These are phyloP conservation scores for Trametes punicea DNA, from an alignment of 768 basidiomycete species.

Conservation along the genomic window DNA sequence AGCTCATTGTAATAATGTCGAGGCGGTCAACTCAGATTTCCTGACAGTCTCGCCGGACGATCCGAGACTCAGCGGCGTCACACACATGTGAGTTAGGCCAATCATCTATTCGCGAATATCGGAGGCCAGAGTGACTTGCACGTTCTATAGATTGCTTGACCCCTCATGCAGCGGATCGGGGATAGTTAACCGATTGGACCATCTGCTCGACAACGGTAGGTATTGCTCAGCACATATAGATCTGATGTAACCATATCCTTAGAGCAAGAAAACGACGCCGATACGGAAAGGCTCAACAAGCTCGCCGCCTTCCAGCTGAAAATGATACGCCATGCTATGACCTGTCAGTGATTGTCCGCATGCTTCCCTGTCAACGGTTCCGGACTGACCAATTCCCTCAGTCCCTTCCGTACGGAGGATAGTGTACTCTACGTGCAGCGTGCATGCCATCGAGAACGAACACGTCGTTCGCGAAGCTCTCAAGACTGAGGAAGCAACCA, in stretches of 20 bases:
- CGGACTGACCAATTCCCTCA: constrained; percentile 33
- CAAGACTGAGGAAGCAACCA: constrained; percentile 61
- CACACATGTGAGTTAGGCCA: constrained; percentile 72
- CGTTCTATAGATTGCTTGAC: constrained; percentile 68
- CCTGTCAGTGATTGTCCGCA: constrained; percentile 58
- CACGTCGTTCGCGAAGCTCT: constrained; percentile 79
- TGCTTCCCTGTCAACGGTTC: too few relatives aligned
- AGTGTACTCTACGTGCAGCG: constrained; percentile 97
- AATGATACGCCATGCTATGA: constrained; percentile 95
- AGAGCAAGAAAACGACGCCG: constrained; percentile 58
- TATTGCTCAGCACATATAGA: background rate
- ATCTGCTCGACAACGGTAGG: constrained; percentile 73
- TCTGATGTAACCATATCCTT: background rate
- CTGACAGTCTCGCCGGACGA: constrained; percentile 70
- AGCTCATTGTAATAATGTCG: constrained; percentile 80
- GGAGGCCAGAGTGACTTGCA: background rate
- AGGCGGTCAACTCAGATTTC: constrained; percentile 79
- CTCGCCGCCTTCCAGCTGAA: constrained; percentile 84
- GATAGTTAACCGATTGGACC: constrained; percentile 85
- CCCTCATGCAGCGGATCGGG: constrained; percentile 97
- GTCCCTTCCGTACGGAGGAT: constrained; percentile 77
- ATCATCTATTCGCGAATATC: background rate
- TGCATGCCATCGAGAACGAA: constrained; percentile 91
- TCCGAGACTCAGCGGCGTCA: constrained; percentile 57
- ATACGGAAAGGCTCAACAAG: constrained; percentile 73